phyloP scores from a whole-genome alignment of 441 rosid species.

The Gossypium lobatum region DNA sequence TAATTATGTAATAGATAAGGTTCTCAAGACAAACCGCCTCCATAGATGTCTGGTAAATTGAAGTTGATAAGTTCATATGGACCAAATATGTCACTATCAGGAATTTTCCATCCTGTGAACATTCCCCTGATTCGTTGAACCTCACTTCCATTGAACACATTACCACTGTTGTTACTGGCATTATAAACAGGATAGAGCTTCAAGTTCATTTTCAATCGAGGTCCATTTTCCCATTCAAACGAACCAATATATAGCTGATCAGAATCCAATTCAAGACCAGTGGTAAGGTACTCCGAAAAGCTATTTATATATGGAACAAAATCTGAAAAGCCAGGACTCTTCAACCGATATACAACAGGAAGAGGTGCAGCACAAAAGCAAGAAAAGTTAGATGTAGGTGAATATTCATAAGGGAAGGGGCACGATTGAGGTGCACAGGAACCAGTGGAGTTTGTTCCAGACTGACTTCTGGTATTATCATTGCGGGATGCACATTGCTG shows the following conservation, averaged over 20 bases:
- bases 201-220: constrained; percentile 66
- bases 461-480: constrained; percentile 17
- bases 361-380: constrained; percentile 88
- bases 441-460: constrained; percentile 20
- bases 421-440: constrained; percentile 48
- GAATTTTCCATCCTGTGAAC: constrained; percentile 78
- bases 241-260: constrained; percentile 53
- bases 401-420: constrained; percentile 59
- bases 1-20: constrained; percentile 17
- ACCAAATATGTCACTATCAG: constrained; percentile 66
- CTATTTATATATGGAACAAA: constrained; percentile 41
- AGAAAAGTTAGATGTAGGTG: constrained; percentile 32
- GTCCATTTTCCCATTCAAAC: constrained; percentile 63
- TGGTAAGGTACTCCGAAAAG: constrained; percentile 48
- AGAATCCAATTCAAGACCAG: constrained; percentile 43
- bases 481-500: constrained; percentile 42
- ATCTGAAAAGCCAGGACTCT: constrained; percentile 83
- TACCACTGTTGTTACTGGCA: constrained; percentile 25
- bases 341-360: constrained; percentile 70
- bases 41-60: constrained; percentile 54
- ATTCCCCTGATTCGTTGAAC: constrained; percentile 41
- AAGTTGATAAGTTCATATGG: constrained; percentile 85
- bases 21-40: constrained; percentile 49
- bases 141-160: constrained; percentile 59
- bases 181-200: constrained; percentile 59